Base-by-base conservation (phyloP, 129 eudicot genomes). In the Lactuca saligna region DNA sequence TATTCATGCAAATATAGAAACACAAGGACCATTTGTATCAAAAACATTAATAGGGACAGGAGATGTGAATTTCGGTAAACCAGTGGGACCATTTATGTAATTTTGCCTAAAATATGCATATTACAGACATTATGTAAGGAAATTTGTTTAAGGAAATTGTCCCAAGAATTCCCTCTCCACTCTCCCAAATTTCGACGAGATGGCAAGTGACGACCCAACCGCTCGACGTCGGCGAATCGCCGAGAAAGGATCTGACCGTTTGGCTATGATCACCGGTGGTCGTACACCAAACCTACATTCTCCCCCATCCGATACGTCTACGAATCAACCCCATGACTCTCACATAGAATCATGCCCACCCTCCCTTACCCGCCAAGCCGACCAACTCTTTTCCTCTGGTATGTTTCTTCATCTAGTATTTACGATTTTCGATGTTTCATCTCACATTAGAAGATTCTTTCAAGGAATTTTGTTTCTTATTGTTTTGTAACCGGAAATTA, bases 181-280 rank as follows among this genome's bases (percentile, higher is more conserved):
- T 42, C 49, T 42, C 13, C 9, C 0, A 14, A 42, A 11, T 46
- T 46, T 12, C 51, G n/a, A 46, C 51, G 37, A 65, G 50, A 65
- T 74, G 78, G 57, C 72, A 32, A 64, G 51, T 75, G 79, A 74
- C 31, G 82, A 64, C 31, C 54, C 71, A 46, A 70, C 53, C 16
- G 87, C 86, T 41, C 66, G 97, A 69, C 92, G 97, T 25, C 88
- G 96, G 50, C 86, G 97, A 75, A 85, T 91, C 9, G 55, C 63
- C 3, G 92, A 83, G 60, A 79, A 84, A 65, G 97, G 97, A 69
- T 65, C 91, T 10, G 97, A 91, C 70, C 92, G 97, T 17, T 70
- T 91, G 54, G 97, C 97, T 50, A 87, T 91, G 17, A 91, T 91
- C 7, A 85, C 97, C 54, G 88, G 90, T 46, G 91, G 91, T 35